These are phyloP conservation scores for Xylaria intraflava DNA, from an alignment of 495 filamentous ascomycete genomes.

Conservation along the genomic window DNA sequence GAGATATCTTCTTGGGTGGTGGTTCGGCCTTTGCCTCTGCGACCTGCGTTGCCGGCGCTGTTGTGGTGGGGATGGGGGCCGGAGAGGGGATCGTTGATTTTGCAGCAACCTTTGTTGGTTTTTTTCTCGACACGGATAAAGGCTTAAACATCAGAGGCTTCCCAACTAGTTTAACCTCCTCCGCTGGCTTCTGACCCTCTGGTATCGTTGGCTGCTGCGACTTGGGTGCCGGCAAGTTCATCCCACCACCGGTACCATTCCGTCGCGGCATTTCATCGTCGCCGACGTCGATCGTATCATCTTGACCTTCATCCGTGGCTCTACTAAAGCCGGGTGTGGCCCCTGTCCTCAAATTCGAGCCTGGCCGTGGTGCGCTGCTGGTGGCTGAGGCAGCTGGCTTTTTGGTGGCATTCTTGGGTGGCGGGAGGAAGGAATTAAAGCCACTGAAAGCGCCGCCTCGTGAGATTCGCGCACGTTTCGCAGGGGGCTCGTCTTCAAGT, in stretches of 20 bases:
- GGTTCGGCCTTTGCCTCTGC: constrained; percentile 8
- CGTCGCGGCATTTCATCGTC: constrained; percentile 10
- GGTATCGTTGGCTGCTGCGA: constrained; percentile 33
- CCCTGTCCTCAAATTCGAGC: constrained; percentile 71
- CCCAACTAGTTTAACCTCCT: constrained; percentile 61
- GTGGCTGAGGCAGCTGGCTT: constrained; percentile 17
- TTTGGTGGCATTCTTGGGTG: constrained; percentile 60
- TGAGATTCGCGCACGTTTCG: constrained; percentile 60
- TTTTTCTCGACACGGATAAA: constrained; percentile 68
- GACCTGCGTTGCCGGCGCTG: not conserved
- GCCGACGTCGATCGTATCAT: constrained; percentile 15
- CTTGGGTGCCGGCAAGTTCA: constrained; percentile 24
- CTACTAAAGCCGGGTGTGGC: constrained; percentile 72
- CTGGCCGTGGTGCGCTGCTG: constrained; percentile 29
- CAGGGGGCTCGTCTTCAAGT: constrained; percentile 52
- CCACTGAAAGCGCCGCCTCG: constrained; percentile 53
- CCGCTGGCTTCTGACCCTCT: constrained; percentile 42
- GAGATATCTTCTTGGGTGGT: constrained; percentile 34
- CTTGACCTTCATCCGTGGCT: constrained; percentile 30
- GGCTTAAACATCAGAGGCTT: constrained; percentile 86
- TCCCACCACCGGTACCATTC: constrained; percentile 3
- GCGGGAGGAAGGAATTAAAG: constrained; percentile 82
- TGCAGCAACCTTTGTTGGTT: constrained; percentile 51
- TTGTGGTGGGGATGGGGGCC: constrained; percentile 1
- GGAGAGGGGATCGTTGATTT: constrained; percentile 4